Base-by-base conservation (phyloP, 768 basidiomycete species). In the Lentinus tigrinus region DNA sequence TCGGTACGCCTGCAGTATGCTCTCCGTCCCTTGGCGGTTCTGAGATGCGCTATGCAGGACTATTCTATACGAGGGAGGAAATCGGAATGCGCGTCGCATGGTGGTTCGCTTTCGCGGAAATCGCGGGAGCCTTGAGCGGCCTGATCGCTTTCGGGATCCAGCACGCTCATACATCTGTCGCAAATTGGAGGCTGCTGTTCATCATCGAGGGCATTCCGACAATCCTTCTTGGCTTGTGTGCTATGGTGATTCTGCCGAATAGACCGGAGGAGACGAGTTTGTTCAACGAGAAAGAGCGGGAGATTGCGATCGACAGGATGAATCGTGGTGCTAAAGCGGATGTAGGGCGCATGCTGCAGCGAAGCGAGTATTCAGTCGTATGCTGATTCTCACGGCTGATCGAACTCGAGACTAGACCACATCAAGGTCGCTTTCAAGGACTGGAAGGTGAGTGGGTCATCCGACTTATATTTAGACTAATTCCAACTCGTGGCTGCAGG, bases 101-200 rank as follows among this genome's bases (percentile, higher is more conserved):
- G 65, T 91, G 89, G 88, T 93, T 92, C 59, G 88, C 87, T 10
- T 93, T 91, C 67, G 90, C 91, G 4, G 89, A 91, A 3, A 82
- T 91, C 6, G 88, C 91, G 4, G 91, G 91, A 21, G 91, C 91
- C 5, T 92, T 93, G 58, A 89, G 90, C 14, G 91, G 91, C n/a
- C 73, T 92, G 44, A 82, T 93, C 42, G 90, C 91, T 3, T 93
- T 88, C 61, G 91, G 89, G 1, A 76, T 92, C 13, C 87, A 90
- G 63, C 81, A 90, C 67, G 77, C 76, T 3, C 71, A 85, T 54
- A 59, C 77, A 0, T 63, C 77, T 4, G 70, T 87, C 27, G 67
- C 75, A 9, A 76, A 83, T 57, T 85, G 83, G 88, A 77, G 81
- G 54, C 74, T 87, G 21, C 71, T 92, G 4, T 91, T 91, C 70